Percentiles rank a stretch among this genome's conserved stretches.
Evolutionary conservation across 441 rosid genomes (phyloP).

Genomic region (Pelargonium myrrhifolium): DNA sequence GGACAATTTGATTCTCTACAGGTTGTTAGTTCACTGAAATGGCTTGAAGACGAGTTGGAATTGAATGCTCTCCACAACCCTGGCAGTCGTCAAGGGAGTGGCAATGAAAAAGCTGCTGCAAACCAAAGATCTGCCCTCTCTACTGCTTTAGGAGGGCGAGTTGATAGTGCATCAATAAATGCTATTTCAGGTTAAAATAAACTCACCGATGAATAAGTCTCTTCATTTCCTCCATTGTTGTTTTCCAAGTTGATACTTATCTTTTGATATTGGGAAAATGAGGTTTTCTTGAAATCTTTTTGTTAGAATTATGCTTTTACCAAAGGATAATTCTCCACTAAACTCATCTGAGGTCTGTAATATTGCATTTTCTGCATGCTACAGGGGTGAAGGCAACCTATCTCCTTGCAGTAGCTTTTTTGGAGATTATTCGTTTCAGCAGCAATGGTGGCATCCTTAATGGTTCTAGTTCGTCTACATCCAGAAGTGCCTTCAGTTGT

Average conservation of each 20-base stretch:
- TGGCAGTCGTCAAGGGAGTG: conserved; percentile 79
- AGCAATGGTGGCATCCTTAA: conserved; percentile 98
- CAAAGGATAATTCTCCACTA: background rate
- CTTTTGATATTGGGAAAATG: conserved; percentile 5
- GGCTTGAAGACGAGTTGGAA: conserved; percentile 99
- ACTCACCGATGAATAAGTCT: conserved; percentile 8
- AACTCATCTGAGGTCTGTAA: conserved; percentile 11
- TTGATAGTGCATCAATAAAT: conserved; percentile 75
- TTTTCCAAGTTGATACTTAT: conserved; percentile 7
- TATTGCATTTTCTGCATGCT: conserved; percentile 20
- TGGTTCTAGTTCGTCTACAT: conserved; percentile 54
- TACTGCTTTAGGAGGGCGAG: conserved; percentile 89
- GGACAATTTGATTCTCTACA: conserved; percentile 26
- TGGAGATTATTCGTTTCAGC: conserved; percentile 91
- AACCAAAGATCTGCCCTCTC: conserved; percentile 89
- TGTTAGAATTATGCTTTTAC: background rate
- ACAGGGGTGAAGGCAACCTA: conserved; percentile 97
- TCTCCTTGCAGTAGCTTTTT: conserved; percentile 94
- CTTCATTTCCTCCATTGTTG: too few species aligned
- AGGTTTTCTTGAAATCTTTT: conserved; percentile 7
- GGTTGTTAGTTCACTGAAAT: conserved; percentile 98
- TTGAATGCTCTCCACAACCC: conserved; percentile 94
- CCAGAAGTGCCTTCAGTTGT: conserved; percentile 97
- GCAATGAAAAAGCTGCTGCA: conserved; percentile 90
- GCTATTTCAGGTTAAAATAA: conserved; percentile 74